Percentiles rank a stretch among this genome's conserved stretches.
These are phyloP conservation scores for Chrysosporium queenslandicum DNA, from an alignment of 2,329 filamentous ascomycete genomes.

Conservation along the genomic window DNA sequence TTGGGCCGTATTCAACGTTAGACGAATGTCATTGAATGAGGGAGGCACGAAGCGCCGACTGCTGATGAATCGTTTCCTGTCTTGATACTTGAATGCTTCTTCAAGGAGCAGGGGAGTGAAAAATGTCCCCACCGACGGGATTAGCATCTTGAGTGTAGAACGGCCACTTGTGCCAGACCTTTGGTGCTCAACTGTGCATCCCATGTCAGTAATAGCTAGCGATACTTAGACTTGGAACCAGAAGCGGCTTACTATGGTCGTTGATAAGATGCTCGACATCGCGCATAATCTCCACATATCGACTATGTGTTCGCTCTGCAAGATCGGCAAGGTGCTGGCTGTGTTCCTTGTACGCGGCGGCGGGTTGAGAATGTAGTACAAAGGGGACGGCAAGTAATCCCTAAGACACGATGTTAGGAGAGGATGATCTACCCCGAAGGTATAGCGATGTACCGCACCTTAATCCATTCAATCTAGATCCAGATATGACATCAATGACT, in stretches of 20 bases:
- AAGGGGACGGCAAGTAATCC: conserved; percentile 84
- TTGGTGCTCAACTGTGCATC: conserved; percentile 58
- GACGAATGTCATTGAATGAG: conserved; percentile 90
- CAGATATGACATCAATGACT: conserved; percentile 3
- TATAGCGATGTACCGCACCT: conserved; percentile 39
- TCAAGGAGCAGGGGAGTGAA: conserved; percentile 81
- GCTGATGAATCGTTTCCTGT: conserved; percentile 74
- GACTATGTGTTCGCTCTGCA: conserved; percentile 68
- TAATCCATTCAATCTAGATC: conserved; percentile 75
- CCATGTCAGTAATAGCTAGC: neutral
- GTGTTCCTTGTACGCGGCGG: conserved; percentile 65
- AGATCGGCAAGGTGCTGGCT: conserved; percentile 57
- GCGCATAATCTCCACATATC: conserved; percentile 90
- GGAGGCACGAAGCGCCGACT: conserved; percentile 86
- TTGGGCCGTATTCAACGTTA: conserved; percentile 91
- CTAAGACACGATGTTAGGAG: conserved; percentile 29
- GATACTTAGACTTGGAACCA: neutral
- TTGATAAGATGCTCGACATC: conserved; percentile 88
- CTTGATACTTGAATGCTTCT: conserved; percentile 85
- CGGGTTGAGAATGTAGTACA: conserved; percentile 90
- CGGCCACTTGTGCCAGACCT: conserved; percentile 54
- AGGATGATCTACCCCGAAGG: neutral
- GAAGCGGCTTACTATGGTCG: conserved; percentile 61
- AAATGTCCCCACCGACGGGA: conserved; percentile 85
- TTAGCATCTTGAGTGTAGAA: conserved; percentile 85